phyloP scores from a whole-genome alignment of 2,329 filamentous ascomycete species.

The Atkinsonella hypoxylon region DNA sequence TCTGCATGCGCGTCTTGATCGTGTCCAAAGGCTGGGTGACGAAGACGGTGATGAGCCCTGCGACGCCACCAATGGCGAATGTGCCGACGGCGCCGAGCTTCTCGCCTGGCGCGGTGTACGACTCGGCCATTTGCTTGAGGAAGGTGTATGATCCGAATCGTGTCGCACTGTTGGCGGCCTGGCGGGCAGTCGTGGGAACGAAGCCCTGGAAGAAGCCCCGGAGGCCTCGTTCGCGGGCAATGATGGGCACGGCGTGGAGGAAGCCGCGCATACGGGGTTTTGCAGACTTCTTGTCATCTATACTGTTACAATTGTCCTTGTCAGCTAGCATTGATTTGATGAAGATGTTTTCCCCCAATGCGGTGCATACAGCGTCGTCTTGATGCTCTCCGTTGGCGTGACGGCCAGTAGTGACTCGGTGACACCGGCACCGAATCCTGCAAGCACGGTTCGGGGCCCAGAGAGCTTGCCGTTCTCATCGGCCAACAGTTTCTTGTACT shows the following conservation, averaged over 20 bases:
- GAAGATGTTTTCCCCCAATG: no score
- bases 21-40: slow-evolving; percentile 72
- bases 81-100: slow-evolving; percentile 82
- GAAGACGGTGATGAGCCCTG: slow-evolving; percentile 83
- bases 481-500: slow-evolving; percentile 73
- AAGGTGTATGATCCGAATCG: slow-evolving; percentile 86
- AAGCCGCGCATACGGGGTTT: slow-evolving; percentile 87
- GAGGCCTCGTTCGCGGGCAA: slow-evolving; percentile 76
- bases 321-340: neutral
- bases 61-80: slow-evolving; percentile 80
- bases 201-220: slow-evolving; percentile 96
- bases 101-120: slow-evolving; percentile 87
- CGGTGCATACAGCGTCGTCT: slow-evolving; percentile 72
- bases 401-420: slow-evolving; percentile 90
- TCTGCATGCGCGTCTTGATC: slow-evolving; percentile 97
- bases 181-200: slow-evolving; percentile 83
- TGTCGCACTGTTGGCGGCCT: slow-evolving; percentile 87
- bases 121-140: slow-evolving; percentile 80
- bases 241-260: slow-evolving; percentile 77
- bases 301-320: slow-evolving; percentile 36
- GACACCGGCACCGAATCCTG: slow-evolving; percentile 87
- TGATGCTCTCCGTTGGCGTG: slow-evolving; percentile 95
- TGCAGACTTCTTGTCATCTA: slow-evolving; percentile 82
- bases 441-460: slow-evolving; percentile 80
- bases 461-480: slow-evolving; percentile 81